These are phyloP conservation scores for Linnemannia schmuckeri DNA, from an alignment of 192 early-diverging fungal genomes.

Conservation along the genomic window DNA sequence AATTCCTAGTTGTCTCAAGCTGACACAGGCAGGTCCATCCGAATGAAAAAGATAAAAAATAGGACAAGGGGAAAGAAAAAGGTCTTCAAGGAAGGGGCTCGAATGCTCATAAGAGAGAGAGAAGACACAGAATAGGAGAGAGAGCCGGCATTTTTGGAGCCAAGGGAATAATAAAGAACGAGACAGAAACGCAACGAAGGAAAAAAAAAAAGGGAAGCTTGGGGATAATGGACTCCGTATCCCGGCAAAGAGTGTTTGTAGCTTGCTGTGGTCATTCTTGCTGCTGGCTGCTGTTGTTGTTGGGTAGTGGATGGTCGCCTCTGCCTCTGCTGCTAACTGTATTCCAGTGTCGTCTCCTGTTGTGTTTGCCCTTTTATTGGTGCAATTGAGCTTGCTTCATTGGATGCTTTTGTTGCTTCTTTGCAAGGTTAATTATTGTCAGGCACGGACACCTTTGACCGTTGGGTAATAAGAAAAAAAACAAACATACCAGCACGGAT, in stretches of 20 bases:
- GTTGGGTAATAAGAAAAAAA: neutral
- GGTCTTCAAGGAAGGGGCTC: constrained; percentile 18
- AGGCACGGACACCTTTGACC: neutral
- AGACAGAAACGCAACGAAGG: neutral
- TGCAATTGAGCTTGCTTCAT: neutral
- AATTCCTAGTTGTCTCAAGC: neutral
- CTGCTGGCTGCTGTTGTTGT: neutral
- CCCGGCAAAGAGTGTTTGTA: neutral
- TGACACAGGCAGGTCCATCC: neutral
- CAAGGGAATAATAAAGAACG: constrained; percentile 13
- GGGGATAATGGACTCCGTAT: neutral
- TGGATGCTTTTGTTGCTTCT: neutral
- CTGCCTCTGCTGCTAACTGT: neutral
- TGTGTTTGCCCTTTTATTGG: neutral
- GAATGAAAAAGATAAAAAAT: neutral
- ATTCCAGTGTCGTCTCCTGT: neutral
- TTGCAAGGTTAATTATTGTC: neutral
- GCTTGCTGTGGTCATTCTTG: neutral
- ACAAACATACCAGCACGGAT: constrained; percentile 87
- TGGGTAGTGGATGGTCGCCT: neutral
- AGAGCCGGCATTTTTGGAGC: constrained; percentile 20
- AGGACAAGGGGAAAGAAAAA: constrained; percentile 1
- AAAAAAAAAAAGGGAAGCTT: neutral
- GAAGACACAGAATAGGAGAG: constrained; percentile 29
- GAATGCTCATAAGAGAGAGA: constrained; percentile 22